Conservation (phyloP, 352 stramenopile genomes). For the Aphanomyces invadans region DNA sequence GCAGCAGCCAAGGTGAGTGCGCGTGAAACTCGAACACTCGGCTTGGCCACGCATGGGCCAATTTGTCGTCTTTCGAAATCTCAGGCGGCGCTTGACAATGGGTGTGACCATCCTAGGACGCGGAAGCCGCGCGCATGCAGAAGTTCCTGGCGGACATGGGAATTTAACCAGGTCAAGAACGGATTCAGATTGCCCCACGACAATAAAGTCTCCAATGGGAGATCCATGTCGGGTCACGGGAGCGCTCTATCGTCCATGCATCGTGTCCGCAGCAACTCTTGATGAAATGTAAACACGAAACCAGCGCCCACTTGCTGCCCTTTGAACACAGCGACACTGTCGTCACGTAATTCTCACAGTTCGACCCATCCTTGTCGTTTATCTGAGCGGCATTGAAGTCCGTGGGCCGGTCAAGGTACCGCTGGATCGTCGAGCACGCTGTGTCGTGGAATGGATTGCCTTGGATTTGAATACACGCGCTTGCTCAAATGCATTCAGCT, state of each 20-base stretch:
- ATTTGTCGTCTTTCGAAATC: background rate
- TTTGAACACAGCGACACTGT: too few species aligned
- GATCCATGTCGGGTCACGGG: background rate
- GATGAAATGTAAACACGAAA: too few species aligned
- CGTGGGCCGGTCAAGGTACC: too few species aligned
- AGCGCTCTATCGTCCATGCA: background rate
- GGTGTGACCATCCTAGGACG: slow-evolving; percentile 39
- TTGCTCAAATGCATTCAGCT: slow-evolving; percentile 32
- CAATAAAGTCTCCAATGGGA: background rate
- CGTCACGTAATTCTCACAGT: too few species aligned
- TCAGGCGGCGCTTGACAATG: too few species aligned
- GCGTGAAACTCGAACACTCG: background rate
- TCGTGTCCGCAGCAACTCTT: background rate
- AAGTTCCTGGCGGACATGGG: slow-evolving; percentile 71
- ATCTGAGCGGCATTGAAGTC: too few species aligned
- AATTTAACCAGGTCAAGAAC: slow-evolving; percentile 33
- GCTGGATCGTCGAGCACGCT: too few species aligned
- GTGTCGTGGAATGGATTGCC: too few species aligned
- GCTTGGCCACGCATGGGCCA: background rate
- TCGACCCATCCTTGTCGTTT: too few species aligned
- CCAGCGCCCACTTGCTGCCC: too few species aligned
- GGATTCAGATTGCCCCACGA: slow-evolving; percentile 53
- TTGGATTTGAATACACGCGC: slow-evolving; percentile 8
- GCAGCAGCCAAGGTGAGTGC: slow-evolving; percentile 26
- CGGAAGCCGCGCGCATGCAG: slow-evolving; percentile 63